Conservation (phyloP, 371 early-diverging fungal species). For the Blakeslea trispora region DNA sequence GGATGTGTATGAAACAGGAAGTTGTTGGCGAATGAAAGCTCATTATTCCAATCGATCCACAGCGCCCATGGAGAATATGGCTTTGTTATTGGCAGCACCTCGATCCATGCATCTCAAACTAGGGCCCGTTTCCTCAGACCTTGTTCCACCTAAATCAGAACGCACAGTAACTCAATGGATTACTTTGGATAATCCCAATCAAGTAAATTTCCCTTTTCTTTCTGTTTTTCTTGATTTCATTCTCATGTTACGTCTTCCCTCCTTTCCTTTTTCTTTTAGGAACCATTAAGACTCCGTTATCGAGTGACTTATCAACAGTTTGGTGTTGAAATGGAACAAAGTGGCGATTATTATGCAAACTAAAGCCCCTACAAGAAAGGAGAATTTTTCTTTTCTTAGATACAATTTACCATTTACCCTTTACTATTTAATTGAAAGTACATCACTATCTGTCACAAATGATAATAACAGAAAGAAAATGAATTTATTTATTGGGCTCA, state of each 20-base stretch:
- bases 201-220: constrained; percentile 20
- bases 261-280: constrained; percentile 31
- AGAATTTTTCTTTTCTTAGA: too few relatives aligned
- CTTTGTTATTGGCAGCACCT: constrained; percentile 53
- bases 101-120: constrained; percentile 68
- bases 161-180: constrained; percentile 58
- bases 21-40: constrained; percentile 35
- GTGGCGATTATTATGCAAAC: constrained; percentile 55
- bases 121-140: constrained; percentile 59
- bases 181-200: constrained; percentile 55
- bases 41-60: constrained; percentile 54
- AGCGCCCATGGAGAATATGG: constrained; percentile 54
- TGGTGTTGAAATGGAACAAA: constrained; percentile 72
- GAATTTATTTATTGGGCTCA: too few relatives aligned
- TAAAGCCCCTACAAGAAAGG: too few relatives aligned
- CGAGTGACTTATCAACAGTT: constrained; percentile 69
- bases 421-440: too few relatives aligned
- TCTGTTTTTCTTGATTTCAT: too few relatives aligned
- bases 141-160: constrained; percentile 60
- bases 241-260: too few relatives aligned
- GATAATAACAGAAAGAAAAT: too few relatives aligned
- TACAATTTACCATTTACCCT: too few relatives aligned
- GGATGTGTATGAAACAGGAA: constrained; percentile 28
- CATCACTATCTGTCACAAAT: neutral
- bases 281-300: constrained; percentile 66